Percentiles rank a stretch among this genome's conserved stretches.
These are phyloP conservation scores for Hanseniaspora sp. DNA, from an alignment of 1,139 yeast genomes.

Conservation along the genomic window DNA sequence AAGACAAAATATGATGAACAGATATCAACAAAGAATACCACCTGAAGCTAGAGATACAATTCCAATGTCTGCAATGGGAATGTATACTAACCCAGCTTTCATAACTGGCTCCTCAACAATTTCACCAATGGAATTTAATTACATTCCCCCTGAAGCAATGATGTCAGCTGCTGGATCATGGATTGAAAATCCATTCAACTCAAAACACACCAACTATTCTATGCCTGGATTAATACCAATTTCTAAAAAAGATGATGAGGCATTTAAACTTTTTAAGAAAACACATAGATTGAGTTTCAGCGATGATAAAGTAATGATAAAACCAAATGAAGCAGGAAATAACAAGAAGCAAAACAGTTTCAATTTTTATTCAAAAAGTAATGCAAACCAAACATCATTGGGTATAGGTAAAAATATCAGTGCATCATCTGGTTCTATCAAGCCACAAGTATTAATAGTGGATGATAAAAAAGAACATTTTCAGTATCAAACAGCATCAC, in stretches of 20 bases:
- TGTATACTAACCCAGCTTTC: background rate
- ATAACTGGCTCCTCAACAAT: background rate
- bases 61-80: background rate
- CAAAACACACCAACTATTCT: background rate
- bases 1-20: no score
- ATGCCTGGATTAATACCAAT: background rate
- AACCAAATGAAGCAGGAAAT: background rate
- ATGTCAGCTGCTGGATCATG: background rate
- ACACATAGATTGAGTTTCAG: background rate
- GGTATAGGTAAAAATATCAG: no score
- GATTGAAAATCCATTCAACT: background rate
- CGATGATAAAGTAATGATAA: background rate
- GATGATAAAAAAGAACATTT: background rate
- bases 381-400: background rate
- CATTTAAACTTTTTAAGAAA: background rate
- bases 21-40: background rate
- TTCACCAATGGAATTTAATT: background rate
- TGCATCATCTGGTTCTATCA: background rate
- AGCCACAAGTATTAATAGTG: background rate
- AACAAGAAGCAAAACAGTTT: no score
- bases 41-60: no score
- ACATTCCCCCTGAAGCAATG: background rate
- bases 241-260: background rate
- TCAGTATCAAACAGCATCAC: background rate
- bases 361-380: background rate